Percentiles rank a stretch among this genome's conserved stretches.
These are phyloP conservation scores for Euphorbia pulcherrima DNA, from an alignment of 345 rosid species.

Conservation along the genomic window DNA sequence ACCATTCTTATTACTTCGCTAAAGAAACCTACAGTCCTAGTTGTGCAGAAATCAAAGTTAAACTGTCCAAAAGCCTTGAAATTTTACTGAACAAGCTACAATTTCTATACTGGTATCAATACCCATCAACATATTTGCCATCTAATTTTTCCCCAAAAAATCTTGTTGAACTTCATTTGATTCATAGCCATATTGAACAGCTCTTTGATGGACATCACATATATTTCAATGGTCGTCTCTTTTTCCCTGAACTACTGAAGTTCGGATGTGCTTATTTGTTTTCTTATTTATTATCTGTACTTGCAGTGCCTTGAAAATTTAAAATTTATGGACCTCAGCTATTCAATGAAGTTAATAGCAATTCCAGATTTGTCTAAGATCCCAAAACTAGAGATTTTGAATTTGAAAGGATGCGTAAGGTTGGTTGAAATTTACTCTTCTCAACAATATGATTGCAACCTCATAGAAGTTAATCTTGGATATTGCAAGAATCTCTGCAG, in stretches of 20 bases:
- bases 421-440: slow-evolving; percentile 7
- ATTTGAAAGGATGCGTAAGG: background rate
- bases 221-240: background rate
- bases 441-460: background rate
- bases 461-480: background rate
- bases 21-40: background rate
- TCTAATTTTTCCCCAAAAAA: background rate
- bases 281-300: background rate
- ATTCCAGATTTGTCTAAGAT: slow-evolving; percentile 6
- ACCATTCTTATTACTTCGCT: background rate
- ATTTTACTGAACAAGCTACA: slow-evolving; percentile 1
- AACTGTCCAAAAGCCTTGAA: background rate
- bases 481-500: slow-evolving; percentile 1
- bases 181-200: background rate
- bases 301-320: slow-evolving; percentile 12
- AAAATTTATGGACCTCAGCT: slow-evolving; percentile 2
- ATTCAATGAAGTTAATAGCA: background rate
- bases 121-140: slow-evolving; percentile 9
- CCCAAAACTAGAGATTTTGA: background rate
- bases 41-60: background rate
- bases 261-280: background rate
- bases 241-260: background rate
- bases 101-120: background rate
- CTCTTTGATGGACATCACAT: slow-evolving; percentile 2
- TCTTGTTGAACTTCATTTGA: slow-evolving; percentile 11